Evolutionary conservation across 2,329 filamentous ascomycete species (phyloP).

Genomic region (Scedosporium apiospermum): DNA sequence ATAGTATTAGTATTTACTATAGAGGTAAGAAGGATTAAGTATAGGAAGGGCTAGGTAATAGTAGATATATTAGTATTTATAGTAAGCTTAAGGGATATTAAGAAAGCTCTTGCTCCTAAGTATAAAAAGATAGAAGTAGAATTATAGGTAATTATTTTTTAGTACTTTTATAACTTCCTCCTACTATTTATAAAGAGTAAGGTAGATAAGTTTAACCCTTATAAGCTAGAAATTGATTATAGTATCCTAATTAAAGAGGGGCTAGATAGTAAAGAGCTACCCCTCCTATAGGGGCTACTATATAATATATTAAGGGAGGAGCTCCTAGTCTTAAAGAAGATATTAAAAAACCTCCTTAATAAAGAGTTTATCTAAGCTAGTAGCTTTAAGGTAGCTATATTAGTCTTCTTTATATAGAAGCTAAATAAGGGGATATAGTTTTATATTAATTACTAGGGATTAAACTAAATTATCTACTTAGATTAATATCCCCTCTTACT

Average conservation of each 20-base stretch:
- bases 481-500: neutral
- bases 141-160: neutral
- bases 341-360: neutral
- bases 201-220: neutral
- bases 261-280: neutral
- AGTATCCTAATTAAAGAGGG: neutral
- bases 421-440: neutral
- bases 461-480: neutral
- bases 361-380: neutral
- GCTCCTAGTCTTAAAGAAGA: neutral
- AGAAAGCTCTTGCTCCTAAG: too few relatives aligned
- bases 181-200: neutral
- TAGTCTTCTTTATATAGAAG: slow-evolving; percentile 1
- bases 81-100: too few relatives aligned
- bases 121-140: neutral
- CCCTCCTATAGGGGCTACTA: neutral
- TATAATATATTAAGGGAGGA: neutral
- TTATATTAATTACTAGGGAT: neutral
- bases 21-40: too few relatives aligned
- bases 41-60: too few relatives aligned
- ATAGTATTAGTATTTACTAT: too few relatives aligned
- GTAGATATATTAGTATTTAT: too few relatives aligned
- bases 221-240: neutral
- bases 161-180: neutral
- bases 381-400: neutral